Base-by-base conservation (phyloP, 192 early-diverging fungal genomes). In the Mortierella alpina region DNA sequence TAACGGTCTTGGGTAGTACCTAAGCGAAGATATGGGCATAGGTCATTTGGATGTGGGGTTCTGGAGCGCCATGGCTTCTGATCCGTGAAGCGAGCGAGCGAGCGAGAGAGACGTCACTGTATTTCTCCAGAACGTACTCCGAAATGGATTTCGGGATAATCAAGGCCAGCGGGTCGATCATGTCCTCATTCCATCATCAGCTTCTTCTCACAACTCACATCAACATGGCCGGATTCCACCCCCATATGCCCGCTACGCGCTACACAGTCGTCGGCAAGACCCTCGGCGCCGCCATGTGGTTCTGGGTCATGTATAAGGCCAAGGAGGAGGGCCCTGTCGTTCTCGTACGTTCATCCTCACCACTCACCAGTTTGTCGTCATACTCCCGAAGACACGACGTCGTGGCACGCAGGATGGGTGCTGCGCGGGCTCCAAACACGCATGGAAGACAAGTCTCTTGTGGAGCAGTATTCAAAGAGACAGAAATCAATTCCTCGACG, bases 281-380 rank as follows among this genome's bases (percentile, higher is more conserved):
- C 31, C 82, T 94, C 52, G 91, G 93, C 51, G 90, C 91, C 47
- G 67, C 90, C 76, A 91, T 93, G 91, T 94, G 91, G 91, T 93
- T 94, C 75, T 94, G 90, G 90, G 92, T 94, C 87, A 93, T 94
- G 92, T 94, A 94, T 84, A 88, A 91, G 63, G 86, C 90, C 39
- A 93, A 93, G 84, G 87, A 94, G 75, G 92, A 94, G 67, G 90
- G 90, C 14, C 88, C 91, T 17, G 87, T 88, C 39, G 82, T 88
- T 64, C 87, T 94, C 70, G 92, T 92, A 89, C 86, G 86, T 86
- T n/a, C 44, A 46, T 17, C 5, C 23, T 17, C 10, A n/a, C n/a
- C 9, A 40, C 18, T 51, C 20, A 53, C 14, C 6, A 18, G n/a
- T 57, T 39, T 59, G 17, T 68, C 47, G 61, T 50, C 40, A 47